Evolutionary conservation across 345 rosid species (phyloP).

Genomic region (Mangifera indica): DNA sequence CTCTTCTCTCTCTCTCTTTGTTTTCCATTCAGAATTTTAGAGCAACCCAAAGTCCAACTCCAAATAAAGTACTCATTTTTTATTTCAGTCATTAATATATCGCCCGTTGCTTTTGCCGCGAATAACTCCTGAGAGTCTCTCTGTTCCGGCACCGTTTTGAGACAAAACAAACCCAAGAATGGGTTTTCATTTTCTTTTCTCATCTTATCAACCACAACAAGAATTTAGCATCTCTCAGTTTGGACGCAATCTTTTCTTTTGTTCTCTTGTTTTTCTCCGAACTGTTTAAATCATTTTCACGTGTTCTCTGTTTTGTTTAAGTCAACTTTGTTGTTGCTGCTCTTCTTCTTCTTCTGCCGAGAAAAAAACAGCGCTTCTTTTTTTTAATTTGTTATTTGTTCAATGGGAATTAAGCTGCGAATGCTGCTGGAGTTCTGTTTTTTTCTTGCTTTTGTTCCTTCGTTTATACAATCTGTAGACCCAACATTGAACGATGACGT

Average conservation of each 20-base stretch:
- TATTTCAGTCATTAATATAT: neutral
- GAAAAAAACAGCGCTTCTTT: neutral
- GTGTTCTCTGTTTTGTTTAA: neutral
- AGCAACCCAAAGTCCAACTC: no score
- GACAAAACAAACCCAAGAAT: neutral
- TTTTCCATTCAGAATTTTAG: neutral
- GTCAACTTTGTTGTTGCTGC: neutral
- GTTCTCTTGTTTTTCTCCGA: neutral
- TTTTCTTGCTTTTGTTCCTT: conserved; percentile 26
- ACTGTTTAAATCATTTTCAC: neutral
- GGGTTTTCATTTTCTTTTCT: neutral
- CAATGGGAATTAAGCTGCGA: neutral
- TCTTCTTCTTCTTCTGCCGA: neutral
- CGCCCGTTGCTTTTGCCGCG: conserved; percentile 9
- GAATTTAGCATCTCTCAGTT: neutral
- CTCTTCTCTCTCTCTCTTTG: conserved; percentile 4
- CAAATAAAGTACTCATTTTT: neutral
- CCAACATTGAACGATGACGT: conserved; percentile 79
- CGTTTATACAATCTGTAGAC: conserved; percentile 35
- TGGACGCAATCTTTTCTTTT: neutral
- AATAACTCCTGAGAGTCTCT: conserved; percentile 4
- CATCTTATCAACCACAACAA: neutral
- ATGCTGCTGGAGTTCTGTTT: conserved; percentile 31
- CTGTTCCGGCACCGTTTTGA: conserved; percentile 5
- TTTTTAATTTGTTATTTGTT: no score